A percentile compares a stretch with the other conserved stretches of the same genome.
phyloP scores from a whole-genome alignment of 495 filamentous ascomycete genomes.

The Pseudomonodictys pantanalensis region DNA sequence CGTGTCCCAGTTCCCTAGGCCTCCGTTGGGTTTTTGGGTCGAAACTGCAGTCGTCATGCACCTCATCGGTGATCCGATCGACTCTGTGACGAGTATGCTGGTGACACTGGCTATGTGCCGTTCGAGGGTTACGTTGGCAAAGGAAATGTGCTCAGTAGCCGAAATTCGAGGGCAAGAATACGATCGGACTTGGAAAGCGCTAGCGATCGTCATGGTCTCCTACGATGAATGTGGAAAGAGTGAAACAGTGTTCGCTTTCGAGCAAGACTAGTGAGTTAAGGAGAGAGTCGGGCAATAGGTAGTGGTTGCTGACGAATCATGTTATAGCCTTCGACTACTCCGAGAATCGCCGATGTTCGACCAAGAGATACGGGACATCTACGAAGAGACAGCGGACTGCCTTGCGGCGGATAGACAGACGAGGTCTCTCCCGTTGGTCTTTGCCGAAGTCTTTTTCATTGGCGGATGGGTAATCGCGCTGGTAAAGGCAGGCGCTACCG shows the following conservation, averaged over 20 bases:
- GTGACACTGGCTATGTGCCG: conserved; percentile 12
- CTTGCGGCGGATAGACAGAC: conserved; percentile 15
- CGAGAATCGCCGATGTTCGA: background rate
- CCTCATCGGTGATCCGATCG: conserved; percentile 17
- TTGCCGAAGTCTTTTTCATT: conserved; percentile 14
- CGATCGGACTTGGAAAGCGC: conserved; percentile 11
- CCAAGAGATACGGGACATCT: conserved; percentile 2
- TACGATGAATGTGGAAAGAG: conserved; percentile 20
- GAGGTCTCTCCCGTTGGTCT: conserved; percentile 8
- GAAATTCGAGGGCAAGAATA: background rate
- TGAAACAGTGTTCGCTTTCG: background rate
- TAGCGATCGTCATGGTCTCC: conserved; percentile 17
- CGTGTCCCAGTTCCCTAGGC: conserved; percentile 9
- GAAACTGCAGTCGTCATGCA: conserved; percentile 3
- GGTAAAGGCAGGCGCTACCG: conserved; percentile 5
- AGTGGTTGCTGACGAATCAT: background rate
- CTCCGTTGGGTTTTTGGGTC: conserved; percentile 3
- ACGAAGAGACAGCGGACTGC: conserved; percentile 10
- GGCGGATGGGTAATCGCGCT: conserved; percentile 16
- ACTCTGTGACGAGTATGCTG: conserved; percentile 11
- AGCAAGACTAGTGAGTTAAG: background rate
- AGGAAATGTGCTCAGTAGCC: background rate
- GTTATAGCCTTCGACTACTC: background rate
- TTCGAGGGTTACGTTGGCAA: background rate
- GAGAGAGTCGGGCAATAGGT: background rate